Percentiles rank a stretch among this genome's conserved stretches.
phyloP scores from a whole-genome alignment of 257 asterid species.

The Solanum microdontum region DNA sequence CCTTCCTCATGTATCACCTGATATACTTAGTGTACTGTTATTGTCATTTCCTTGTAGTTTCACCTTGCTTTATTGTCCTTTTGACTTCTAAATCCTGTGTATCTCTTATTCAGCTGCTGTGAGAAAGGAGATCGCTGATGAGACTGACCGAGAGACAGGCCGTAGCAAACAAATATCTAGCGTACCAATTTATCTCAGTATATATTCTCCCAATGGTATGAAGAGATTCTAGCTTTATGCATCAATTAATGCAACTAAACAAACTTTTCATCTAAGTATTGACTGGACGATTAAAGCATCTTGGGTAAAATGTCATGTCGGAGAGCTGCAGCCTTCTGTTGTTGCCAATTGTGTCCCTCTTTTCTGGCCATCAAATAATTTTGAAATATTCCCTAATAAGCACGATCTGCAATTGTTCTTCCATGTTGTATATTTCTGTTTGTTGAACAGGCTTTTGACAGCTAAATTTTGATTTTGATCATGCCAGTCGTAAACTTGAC shows the following conservation, averaged over 20 bases:
- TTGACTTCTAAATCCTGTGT: slow-evolving; percentile 6
- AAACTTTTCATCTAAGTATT: background rate
- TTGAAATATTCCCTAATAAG: background rate
- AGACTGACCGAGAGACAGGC: slow-evolving; percentile 96
- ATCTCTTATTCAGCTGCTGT: slow-evolving; percentile 67
- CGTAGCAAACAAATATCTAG: slow-evolving; percentile 68
- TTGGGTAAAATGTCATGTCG: background rate
- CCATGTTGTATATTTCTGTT: background rate
- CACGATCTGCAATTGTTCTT: background rate
- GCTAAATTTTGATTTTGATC: background rate
- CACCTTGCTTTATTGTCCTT: background rate
- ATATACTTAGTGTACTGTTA: background rate
- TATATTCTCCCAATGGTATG: slow-evolving; percentile 79
- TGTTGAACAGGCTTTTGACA: slow-evolving; percentile 9
- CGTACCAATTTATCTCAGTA: slow-evolving; percentile 94
- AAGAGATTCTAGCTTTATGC: background rate
- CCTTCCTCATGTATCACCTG: background rate
- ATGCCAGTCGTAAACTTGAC: slow-evolving; percentile 92
- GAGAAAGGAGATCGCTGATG: slow-evolving; percentile 83
- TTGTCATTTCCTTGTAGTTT: background rate
- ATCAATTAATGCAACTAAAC: background rate
- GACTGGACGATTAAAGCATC: background rate
- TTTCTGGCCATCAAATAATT: background rate
- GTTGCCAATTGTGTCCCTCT: background rate
- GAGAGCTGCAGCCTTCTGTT: background rate